phyloP scores from a whole-genome alignment of 441 rosid species.

The Euphorbia schlechtendalii region DNA sequence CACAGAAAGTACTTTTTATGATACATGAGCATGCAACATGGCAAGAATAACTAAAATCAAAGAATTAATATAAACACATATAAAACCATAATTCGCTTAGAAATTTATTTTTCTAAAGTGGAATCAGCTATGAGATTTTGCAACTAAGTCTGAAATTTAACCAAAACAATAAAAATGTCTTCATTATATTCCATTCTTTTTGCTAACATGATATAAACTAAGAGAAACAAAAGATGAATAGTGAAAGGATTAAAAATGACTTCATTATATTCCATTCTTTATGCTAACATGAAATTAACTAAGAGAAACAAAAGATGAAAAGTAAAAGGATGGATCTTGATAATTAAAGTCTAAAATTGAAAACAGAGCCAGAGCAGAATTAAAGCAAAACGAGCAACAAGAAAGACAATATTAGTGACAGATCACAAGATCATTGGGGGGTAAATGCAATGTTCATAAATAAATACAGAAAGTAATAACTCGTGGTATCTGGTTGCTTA shows the following conservation, averaged over 20 bases:
- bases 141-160: not conserved
- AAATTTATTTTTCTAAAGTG: not conserved
- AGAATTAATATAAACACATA: not conserved
- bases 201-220: not conserved
- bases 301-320: not conserved
- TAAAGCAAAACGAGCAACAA: not conserved
- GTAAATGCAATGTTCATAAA: not conserved
- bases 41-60: not conserved
- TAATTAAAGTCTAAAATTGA: not conserved
- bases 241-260: too few relatives aligned
- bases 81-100: not conserved
- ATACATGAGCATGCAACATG: not conserved
- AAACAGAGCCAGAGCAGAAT: not conserved
- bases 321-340: not conserved
- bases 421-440: not conserved
- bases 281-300: not conserved
- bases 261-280: not conserved
- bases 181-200: not conserved
- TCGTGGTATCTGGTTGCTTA: not conserved
- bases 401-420: not conserved
- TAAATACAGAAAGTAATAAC: not conserved
- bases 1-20: conserved; percentile 4
- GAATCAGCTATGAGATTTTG: not conserved
- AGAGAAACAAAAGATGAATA: not conserved
- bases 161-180: not conserved